Base-by-base conservation (phyloP, 1,139 yeast genomes). In the Pichia sp. region DNA sequence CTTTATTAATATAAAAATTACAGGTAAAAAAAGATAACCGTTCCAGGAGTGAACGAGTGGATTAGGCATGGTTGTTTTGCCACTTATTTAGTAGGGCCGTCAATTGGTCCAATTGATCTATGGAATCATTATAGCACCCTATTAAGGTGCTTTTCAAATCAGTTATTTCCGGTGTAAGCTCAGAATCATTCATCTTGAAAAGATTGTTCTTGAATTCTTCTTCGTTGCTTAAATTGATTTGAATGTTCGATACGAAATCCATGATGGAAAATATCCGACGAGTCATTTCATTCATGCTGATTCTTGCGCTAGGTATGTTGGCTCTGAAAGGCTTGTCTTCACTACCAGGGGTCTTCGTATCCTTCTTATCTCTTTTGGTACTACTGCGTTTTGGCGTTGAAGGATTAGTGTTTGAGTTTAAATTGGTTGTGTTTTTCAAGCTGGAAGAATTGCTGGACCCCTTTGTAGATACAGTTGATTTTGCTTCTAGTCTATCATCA, bases 241-340 rank as follows among this genome's bases (percentile, higher is more conserved):
- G 96, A 1, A 95, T 86, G 50, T 96, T 76, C 8, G 90, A 90
- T 34, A 92, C 78, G 78, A 92, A 93, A 71, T 93, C 98, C 64
- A 92, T 74, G 23, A 93, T 90, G 3, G 97, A 95, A 5, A 92
- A 87, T 0, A 90, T 88, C 55, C 99, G 78, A 65, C 90, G 85
- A 54, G 92, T 81, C 84, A 92, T 83, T 67, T 92, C 99, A 61
- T 80, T 79, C 57, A 90, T 72, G 2, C 90, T 79, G 2, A 89
- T 80, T 54, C 88, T 80, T 11, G 85, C 82, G 57, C 85, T 85
- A 7, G 96, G 97, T 54, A 82, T 76, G 53, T 96, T 79, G n/a
- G 98, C 97, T 62, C 83, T 87, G 48, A 90, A 85, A 5, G 90
- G 85, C 65, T 84, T 87, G 59, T 78, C 82, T 23, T 82, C 72